Conservation (phyloP, 106 monocot species). For the Dioscorea dumetorum region DNA sequence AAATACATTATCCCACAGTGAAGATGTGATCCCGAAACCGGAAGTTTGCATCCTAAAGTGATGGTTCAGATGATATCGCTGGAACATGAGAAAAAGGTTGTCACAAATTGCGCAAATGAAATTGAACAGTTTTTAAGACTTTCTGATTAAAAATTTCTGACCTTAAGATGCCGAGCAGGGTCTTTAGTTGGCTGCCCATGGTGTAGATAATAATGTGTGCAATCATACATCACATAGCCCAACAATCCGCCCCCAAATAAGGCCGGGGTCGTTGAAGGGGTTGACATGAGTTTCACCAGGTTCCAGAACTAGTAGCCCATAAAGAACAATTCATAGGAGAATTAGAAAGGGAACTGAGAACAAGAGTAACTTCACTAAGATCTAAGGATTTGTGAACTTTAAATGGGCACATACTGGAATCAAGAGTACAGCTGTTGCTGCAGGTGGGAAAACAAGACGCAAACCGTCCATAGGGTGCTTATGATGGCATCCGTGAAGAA, state of each 20-base stretch:
- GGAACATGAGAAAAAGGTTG: constrained; percentile 13
- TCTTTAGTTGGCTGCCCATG: constrained; percentile 62
- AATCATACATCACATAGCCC: constrained; percentile 40
- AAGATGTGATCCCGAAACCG: constrained; percentile 85
- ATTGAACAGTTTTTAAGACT: background rate
- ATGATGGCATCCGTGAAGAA: constrained; percentile 88
- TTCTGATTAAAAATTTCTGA: background rate
- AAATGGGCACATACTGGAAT: constrained; percentile 32
- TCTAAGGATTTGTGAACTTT: no score
- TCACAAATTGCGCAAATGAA: background rate
- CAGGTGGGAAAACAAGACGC: constrained; percentile 82
- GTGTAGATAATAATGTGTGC: constrained; percentile 93
- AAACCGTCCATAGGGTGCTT: constrained; percentile 90
- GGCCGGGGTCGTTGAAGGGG: constrained; percentile 44
- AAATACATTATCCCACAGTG: constrained; percentile 71
- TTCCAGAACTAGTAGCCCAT: constrained; percentile 43
- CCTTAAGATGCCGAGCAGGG: constrained; percentile 65
- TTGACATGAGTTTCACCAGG: constrained; percentile 34
- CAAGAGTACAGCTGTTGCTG: constrained; percentile 69
- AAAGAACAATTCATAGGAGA: background rate
- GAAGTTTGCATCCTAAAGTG: constrained; percentile 69
- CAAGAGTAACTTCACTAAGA: background rate
- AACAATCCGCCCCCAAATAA: constrained; percentile 63
- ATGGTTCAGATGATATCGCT: constrained; percentile 86
- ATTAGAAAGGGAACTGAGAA: background rate